phyloP scores from a whole-genome alignment of 371 early-diverging fungal species.

The Mortierella sp. region DNA sequence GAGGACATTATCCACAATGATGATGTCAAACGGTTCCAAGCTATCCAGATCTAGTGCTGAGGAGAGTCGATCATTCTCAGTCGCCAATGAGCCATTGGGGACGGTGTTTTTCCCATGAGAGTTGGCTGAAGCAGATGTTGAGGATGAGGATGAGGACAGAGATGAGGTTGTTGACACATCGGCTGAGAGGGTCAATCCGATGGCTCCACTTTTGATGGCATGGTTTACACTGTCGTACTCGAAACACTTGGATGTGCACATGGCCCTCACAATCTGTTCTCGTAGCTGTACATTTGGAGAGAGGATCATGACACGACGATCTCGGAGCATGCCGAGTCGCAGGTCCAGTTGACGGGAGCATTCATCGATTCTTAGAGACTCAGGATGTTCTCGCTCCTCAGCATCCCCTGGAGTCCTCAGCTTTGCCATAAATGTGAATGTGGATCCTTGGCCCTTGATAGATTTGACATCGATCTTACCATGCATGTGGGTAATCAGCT shows the following conservation, averaged over 20 bases:
- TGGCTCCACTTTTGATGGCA: slow-evolving; percentile 28
- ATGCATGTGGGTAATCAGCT: slow-evolving; percentile 59
- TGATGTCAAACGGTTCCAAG: neutral
- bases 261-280: neutral
- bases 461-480: slow-evolving; percentile 59
- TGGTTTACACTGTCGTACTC: slow-evolving; percentile 31
- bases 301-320: slow-evolving; percentile 37
- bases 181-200: too few species aligned
- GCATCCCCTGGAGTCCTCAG: slow-evolving; percentile 22
- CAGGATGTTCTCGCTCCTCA: slow-evolving; percentile 17
- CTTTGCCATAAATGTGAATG: slow-evolving; percentile 56
- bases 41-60: too few species aligned
- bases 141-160: neutral
- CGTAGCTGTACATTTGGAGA: neutral
- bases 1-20: neutral
- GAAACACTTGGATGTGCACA: neutral
- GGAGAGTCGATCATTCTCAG: too few species aligned
- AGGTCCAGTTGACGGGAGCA: slow-evolving; percentile 24
- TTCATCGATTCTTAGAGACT: slow-evolving; percentile 12
- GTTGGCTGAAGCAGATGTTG: too few species aligned
- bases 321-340: slow-evolving; percentile 16
- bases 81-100: too few species aligned
- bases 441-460: slow-evolving; percentile 56
- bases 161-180: too few species aligned
- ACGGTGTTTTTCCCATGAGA: too few species aligned